A percentile compares a stretch with the other conserved stretches of the same genome.
These are phyloP conservation scores for Neurospora sp. DNA, from an alignment of 495 filamentous ascomycete species.

Conservation along the genomic window DNA sequence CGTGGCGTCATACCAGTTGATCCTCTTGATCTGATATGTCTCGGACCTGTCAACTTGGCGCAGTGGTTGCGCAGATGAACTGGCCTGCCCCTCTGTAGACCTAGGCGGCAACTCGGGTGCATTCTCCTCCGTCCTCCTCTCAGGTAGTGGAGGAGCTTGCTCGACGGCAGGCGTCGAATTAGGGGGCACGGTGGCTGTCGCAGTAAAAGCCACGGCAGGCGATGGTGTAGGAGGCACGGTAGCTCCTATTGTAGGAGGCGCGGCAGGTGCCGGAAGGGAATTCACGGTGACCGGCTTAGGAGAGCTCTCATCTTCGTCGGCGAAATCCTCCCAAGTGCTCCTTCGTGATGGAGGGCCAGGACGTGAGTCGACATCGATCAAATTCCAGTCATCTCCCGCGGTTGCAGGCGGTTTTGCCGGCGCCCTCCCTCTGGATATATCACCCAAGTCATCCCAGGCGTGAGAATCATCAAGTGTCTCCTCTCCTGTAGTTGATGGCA, in stretches of 20 bases:
- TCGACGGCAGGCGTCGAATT: background rate
- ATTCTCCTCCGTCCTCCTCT: constrained; percentile 10
- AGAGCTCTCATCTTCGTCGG: constrained; percentile 17
- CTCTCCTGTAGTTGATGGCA: constrained; percentile 14
- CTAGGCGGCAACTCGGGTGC: constrained; percentile 30
- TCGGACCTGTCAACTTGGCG: constrained; percentile 31
- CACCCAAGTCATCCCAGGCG: constrained; percentile 35
- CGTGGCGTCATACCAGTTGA: constrained; percentile 33
- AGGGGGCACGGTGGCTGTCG: background rate
- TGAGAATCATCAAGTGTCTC: constrained; percentile 28
- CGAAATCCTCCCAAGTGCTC: constrained; percentile 31
- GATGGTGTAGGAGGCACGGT: background rate
- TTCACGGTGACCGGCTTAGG: constrained; percentile 4
- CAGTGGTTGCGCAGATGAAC: constrained; percentile 23
- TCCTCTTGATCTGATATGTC: constrained; percentile 40
- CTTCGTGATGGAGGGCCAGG: constrained; percentile 24
- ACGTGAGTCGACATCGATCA: constrained; percentile 33
- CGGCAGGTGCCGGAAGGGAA: background rate
- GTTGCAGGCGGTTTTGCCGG: constrained; percentile 16
- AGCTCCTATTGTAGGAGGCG: background rate
- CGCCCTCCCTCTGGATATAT: constrained; percentile 23
- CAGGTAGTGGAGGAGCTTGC: background rate
- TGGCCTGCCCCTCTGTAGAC: constrained; percentile 14
- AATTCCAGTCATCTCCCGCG: constrained; percentile 35
- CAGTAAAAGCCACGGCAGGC: background rate